Evolutionary conservation across 2,329 filamentous ascomycete species (phyloP).

Genomic region (Diplocarpon rosae): DNA sequence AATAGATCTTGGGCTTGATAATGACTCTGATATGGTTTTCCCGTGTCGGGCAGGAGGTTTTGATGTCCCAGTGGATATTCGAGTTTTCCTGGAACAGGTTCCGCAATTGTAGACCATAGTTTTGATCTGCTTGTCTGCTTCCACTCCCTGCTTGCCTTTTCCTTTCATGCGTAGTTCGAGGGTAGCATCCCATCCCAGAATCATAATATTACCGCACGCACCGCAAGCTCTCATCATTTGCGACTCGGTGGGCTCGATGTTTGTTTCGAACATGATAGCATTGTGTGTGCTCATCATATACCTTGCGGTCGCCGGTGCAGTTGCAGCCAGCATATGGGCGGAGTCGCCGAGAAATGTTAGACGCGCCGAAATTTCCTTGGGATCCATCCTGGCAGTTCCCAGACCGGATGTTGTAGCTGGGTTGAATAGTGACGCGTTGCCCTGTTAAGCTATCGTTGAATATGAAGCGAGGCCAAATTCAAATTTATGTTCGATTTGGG

Average conservation of each 20-base stretch:
- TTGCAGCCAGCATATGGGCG: slow-evolving; percentile 42
- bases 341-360: slow-evolving; percentile 41
- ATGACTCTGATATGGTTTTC: not conserved
- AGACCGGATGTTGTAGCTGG: not conserved
- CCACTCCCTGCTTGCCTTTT: slow-evolving; percentile 1
- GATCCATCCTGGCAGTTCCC: slow-evolving; percentile 13
- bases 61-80: not conserved
- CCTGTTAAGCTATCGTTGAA: not conserved
- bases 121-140: slow-evolving; percentile 6
- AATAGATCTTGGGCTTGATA: not conserved
- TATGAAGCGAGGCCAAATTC: too few relatives aligned
- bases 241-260: slow-evolving; percentile 34
- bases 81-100: slow-evolving; percentile 20
- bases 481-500: too few relatives aligned
- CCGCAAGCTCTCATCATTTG: slow-evolving; percentile 45
- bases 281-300: slow-evolving; percentile 46
- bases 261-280: slow-evolving; percentile 37
- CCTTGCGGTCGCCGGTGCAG: slow-evolving; percentile 46
- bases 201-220: slow-evolving; percentile 50
- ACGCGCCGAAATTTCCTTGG: slow-evolving; percentile 23
- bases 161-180: slow-evolving; percentile 8
- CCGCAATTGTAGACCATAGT: slow-evolving; percentile 23
- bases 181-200: slow-evolving; percentile 32
- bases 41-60: not conserved
- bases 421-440: not conserved